phyloP scores from a whole-genome alignment of 768 basidiomycete species.

The Chlorophyllum brunneum region DNA sequence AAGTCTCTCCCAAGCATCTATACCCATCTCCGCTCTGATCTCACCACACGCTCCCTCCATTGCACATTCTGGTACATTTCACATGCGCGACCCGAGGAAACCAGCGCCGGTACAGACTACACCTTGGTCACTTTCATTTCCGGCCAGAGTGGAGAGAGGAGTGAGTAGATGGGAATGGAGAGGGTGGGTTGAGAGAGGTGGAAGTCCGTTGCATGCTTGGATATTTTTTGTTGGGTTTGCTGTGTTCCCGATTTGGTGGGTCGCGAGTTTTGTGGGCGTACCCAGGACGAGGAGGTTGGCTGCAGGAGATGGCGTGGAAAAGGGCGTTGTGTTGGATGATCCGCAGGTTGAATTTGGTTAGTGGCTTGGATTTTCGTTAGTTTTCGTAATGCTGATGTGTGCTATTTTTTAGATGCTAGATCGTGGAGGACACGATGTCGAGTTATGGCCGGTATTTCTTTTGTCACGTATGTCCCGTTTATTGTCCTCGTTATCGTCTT shows the following conservation, averaged over 20 bases:
- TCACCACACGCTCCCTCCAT: constrained; percentile 78
- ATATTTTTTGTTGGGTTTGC: constrained; percentile 73
- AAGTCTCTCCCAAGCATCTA: constrained; percentile 68
- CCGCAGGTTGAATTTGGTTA: constrained; percentile 76
- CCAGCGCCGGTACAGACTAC: constrained; percentile 58
- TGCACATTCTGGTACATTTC: constrained; percentile 53
- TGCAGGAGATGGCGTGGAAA: constrained; percentile 48
- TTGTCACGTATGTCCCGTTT: constrained; percentile 77
- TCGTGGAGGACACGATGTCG: constrained; percentile 77
- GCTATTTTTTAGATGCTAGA: constrained; percentile 49
- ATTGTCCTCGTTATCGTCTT: constrained; percentile 71
- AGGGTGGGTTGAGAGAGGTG: constrained; percentile 43
- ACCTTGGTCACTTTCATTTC: constrained; percentile 56
- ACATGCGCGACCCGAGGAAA: constrained; percentile 78
- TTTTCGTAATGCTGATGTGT: not conserved
- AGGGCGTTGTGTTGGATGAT: constrained; percentile 71
- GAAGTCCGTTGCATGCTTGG: constrained; percentile 71
- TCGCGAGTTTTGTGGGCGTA: constrained; percentile 42
- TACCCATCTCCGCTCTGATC: constrained; percentile 74
- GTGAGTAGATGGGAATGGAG: constrained; percentile 27
- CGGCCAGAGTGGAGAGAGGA: constrained; percentile 25
- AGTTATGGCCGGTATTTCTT: constrained; percentile 60
- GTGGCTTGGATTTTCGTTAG: constrained; percentile 20
- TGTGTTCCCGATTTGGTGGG: constrained; percentile 66
- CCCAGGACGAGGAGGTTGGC: constrained; percentile 63